Conservation (phyloP, 257 asterid genomes). For the Solanum dulcamara region DNA sequence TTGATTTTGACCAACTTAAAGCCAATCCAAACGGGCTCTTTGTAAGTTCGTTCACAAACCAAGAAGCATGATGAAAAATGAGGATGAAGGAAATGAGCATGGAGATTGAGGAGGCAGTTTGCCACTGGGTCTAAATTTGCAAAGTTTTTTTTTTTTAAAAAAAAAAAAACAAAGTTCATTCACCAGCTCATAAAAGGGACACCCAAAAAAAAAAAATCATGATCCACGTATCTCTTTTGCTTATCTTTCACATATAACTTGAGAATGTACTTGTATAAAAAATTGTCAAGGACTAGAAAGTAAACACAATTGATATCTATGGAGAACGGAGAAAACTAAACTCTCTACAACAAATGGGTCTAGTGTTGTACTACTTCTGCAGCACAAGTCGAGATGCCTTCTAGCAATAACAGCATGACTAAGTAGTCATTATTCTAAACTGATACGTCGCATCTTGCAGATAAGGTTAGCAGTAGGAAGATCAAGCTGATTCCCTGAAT, state of each 20-base stretch:
- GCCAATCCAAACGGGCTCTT: too few relatives aligned
- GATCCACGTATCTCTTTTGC: too few relatives aligned
- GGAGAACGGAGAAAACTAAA: background rate
- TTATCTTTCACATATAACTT: background rate
- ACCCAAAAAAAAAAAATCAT: too few relatives aligned
- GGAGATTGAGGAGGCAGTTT: too few relatives aligned
- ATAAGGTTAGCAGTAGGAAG: constrained; percentile 78
- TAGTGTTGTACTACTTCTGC: background rate
- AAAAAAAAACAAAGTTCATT: too few relatives aligned
- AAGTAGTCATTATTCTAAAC: constrained; percentile 30
- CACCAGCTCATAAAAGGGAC: too few relatives aligned
- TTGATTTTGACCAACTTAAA: too few relatives aligned
- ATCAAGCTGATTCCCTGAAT: constrained; percentile 67
- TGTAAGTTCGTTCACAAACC: too few relatives aligned
- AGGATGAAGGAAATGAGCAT: too few relatives aligned
- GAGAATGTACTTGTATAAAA: background rate
- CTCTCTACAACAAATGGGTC: background rate
- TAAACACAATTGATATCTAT: background rate
- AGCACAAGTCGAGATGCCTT: background rate
- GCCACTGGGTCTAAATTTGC: too few relatives aligned
- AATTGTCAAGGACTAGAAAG: background rate
- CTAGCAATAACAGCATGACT: background rate
- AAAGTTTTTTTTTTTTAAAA: too few relatives aligned
- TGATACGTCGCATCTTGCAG: constrained; percentile 80
- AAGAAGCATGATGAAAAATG: too few relatives aligned